phyloP scores from a whole-genome alignment of 2,329 filamentous ascomycete species.

The Juglanconis oblonga region DNA sequence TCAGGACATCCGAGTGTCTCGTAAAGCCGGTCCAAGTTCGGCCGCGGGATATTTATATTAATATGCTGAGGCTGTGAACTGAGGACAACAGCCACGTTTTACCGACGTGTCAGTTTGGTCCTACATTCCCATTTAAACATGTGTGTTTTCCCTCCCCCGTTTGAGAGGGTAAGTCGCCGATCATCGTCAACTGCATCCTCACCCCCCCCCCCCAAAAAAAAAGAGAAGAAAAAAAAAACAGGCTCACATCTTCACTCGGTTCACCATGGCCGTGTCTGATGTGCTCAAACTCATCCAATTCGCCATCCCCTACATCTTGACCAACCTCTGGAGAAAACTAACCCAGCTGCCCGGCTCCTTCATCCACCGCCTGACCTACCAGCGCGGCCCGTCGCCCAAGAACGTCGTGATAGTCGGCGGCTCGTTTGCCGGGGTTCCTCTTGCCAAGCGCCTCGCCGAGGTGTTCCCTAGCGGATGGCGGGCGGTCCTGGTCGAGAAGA shows the following conservation, averaged over 20 bases:
- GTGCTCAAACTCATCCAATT: constrained; percentile 2
- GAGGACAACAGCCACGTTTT: no score
- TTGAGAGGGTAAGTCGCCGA: no score
- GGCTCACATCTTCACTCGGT: no score
- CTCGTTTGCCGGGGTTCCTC: constrained; percentile 52
- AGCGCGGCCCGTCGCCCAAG: constrained; percentile 20
- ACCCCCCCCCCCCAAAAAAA: no score
- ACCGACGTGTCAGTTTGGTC: no score
- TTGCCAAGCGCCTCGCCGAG: constrained; percentile 46
- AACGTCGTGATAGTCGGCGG: constrained; percentile 57
- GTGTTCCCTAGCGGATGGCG: constrained; percentile 46
- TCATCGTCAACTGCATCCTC: neutral
- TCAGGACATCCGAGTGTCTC: no score
- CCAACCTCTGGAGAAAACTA: neutral
- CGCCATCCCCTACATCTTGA: neutral
- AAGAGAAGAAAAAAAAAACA: no score
- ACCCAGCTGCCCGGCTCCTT: neutral
- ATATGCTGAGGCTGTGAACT: no score
- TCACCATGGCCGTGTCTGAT: neutral
- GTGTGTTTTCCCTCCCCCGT: no score
- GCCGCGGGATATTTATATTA: no score
- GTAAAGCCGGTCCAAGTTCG: no score
- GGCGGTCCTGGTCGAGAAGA: constrained; percentile 56
- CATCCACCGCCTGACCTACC: neutral
- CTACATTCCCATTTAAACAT: no score